A percentile compares a stretch with the other conserved stretches of the same genome.
Conservation (phyloP, 2,329 filamentous ascomycete genomes). For the Diaporthe citrichinensis region DNA sequence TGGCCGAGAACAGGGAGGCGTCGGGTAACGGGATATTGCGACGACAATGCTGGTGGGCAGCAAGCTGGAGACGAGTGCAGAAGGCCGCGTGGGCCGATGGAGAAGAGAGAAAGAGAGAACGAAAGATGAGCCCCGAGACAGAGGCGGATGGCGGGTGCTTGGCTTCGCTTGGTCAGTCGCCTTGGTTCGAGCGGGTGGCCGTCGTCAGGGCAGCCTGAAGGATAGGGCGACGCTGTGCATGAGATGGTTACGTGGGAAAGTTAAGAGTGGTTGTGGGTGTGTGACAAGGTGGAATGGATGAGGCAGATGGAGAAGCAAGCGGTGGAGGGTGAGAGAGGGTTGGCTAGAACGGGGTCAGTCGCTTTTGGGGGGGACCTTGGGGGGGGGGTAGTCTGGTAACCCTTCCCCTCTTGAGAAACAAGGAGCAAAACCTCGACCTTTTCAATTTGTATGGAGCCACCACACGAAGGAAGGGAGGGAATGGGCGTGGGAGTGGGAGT, state of each 20-base stretch:
- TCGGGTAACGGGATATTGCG: slow-evolving; percentile 23
- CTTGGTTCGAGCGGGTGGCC: background rate
- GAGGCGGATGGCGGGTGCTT: background rate
- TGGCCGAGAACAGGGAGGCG: slow-evolving; percentile 32
- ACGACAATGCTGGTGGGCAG: slow-evolving; percentile 21
- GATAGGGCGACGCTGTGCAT: slow-evolving; percentile 10
- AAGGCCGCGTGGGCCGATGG: slow-evolving; percentile 11
- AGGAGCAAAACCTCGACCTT: background rate
- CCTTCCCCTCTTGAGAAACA: background rate
- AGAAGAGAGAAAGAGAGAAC: background rate
- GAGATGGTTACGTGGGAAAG: background rate
- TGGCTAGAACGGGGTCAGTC: background rate
- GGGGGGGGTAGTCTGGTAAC: background rate
- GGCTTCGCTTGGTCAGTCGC: background rate
- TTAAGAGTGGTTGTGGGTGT: background rate
- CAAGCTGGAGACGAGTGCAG: slow-evolving; percentile 1
- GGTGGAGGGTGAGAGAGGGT: background rate
- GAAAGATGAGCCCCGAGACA: background rate
- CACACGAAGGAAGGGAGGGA: background rate
- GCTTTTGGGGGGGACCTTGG: background rate
- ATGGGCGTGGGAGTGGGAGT: background rate
- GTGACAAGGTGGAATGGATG: background rate
- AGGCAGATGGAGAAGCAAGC: slow-evolving; percentile 5
- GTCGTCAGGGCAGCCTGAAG: background rate
- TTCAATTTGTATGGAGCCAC: background rate